These are phyloP conservation scores for Fagopyrum tataricum DNA, from an alignment of 148 eudicot species.

Conservation along the genomic window DNA sequence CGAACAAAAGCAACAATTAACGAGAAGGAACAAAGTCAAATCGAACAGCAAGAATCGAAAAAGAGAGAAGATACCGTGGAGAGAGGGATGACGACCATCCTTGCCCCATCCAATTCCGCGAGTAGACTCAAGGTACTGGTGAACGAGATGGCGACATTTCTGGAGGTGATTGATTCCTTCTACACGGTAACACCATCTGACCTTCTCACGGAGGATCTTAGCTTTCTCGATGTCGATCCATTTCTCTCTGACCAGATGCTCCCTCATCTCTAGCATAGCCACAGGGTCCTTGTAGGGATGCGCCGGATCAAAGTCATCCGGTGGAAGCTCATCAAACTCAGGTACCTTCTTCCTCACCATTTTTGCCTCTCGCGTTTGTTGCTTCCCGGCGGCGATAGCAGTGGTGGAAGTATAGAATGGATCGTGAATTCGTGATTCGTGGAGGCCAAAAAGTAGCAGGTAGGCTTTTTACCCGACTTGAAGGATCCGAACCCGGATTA, in stretches of 20 bases:
- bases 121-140: slow-evolving; percentile 78
- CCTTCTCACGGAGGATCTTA: slow-evolving; percentile 67
- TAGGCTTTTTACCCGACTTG: neutral
- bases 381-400: slow-evolving; percentile 5
- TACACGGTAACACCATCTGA: slow-evolving; percentile 80
- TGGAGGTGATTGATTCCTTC: slow-evolving; percentile 89
- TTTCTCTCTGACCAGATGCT: slow-evolving; percentile 80
- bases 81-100: slow-evolving; percentile 59
- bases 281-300: slow-evolving; percentile 95
- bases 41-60: neutral
- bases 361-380: slow-evolving; percentile 12
- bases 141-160: slow-evolving; percentile 85
- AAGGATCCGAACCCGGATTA: neutral
- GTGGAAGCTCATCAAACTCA: slow-evolving; percentile 68
- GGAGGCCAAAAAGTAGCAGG: slow-evolving; percentile 6
- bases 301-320: slow-evolving; percentile 88
- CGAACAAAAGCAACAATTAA: slow-evolving; percentile 12
- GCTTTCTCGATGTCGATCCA: slow-evolving; percentile 94
- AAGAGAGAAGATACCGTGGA: slow-evolving; percentile 44
- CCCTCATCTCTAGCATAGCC: slow-evolving; percentile 92
- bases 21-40: neutral
- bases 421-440: neutral
- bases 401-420: neutral
- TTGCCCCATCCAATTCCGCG: slow-evolving; percentile 95
- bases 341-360: slow-evolving; percentile 73